Percentiles rank a stretch among this genome's conserved stretches.
Evolutionary conservation across 345 rosid species (phyloP).

Genomic region (Eucalyptus polyanthemos): DNA sequence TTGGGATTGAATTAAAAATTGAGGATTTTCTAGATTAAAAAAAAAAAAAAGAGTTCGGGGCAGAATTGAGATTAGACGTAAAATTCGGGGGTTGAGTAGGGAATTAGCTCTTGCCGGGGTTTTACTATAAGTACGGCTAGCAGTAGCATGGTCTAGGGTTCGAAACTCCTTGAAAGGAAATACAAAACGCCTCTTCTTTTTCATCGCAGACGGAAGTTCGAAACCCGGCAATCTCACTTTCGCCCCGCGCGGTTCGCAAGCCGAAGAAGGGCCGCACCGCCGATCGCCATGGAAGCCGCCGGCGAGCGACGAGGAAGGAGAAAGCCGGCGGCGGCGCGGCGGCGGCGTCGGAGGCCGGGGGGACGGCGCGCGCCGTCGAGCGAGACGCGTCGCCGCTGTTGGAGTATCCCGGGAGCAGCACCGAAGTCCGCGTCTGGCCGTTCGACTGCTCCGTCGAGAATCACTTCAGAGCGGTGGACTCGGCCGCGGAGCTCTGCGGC

Average conservation of each 20-base stretch:
- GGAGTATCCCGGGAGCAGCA: neutral
- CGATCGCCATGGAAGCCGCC: neutral
- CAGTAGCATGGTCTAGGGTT: neutral
- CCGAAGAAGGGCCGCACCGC: neutral
- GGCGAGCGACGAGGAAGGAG: neutral
- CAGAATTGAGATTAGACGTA: neutral
- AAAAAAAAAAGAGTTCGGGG: neutral
- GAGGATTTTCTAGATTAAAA: accelerated
- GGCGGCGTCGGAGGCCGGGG: neutral
- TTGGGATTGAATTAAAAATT: neutral
- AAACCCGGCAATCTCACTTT: neutral
- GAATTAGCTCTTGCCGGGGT: neutral
- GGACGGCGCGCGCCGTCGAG: too few relatives aligned
- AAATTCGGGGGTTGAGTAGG: neutral
- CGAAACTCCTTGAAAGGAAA: neutral
- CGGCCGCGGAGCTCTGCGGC: slow-evolving; percentile 40
- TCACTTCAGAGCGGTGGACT: slow-evolving; percentile 48
- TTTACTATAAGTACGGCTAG: neutral
- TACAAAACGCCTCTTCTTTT: neutral
- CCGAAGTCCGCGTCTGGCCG: slow-evolving; percentile 26
- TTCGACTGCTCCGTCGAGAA: slow-evolving; percentile 60
- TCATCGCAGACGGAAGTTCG: neutral
- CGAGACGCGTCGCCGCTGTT: neutral
- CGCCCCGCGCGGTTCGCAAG: neutral
- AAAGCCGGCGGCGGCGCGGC: neutral